Conservation (phyloP, 495 filamentous ascomycete species). For the Jackrogersella multiformis region DNA sequence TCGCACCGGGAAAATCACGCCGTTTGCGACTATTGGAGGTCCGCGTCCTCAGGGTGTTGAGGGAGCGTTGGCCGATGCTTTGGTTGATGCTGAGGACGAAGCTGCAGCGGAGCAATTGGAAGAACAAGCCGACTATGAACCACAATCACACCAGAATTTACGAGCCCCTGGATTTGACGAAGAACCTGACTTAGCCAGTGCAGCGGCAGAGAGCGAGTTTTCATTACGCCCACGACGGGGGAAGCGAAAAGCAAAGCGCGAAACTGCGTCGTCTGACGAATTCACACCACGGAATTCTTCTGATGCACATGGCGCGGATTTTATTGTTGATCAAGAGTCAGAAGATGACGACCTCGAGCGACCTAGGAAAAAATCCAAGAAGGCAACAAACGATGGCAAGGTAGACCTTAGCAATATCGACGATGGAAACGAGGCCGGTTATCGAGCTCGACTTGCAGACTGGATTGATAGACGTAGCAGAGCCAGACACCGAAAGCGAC, state of each 20-base stretch:
- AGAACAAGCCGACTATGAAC: constrained; percentile 65
- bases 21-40: constrained; percentile 78
- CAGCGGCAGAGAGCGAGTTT: constrained; percentile 58
- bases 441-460: constrained; percentile 75
- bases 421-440: constrained; percentile 88
- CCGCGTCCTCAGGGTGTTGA: constrained; percentile 62
- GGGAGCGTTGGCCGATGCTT: constrained; percentile 72
- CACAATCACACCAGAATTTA: constrained; percentile 81
- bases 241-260: constrained; percentile 48
- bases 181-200: constrained; percentile 43
- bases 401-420: constrained; percentile 82
- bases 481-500: constrained; percentile 64
- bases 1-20: constrained; percentile 95
- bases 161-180: constrained; percentile 79
- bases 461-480: constrained; percentile 77
- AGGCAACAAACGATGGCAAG: constrained; percentile 55
- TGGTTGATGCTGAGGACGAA: constrained; percentile 77
- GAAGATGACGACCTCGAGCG: constrained; percentile 53
- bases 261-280: constrained; percentile 56
- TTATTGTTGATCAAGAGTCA: constrained; percentile 43
- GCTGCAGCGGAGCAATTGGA: constrained; percentile 60
- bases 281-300: constrained; percentile 50
- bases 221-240: constrained; percentile 60
- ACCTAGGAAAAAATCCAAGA: constrained; percentile 50
- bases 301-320: constrained; percentile 44